phyloP scores from a whole-genome alignment of 352 stramenopile genomes.

The Phytophthora pseudosyringae region DNA sequence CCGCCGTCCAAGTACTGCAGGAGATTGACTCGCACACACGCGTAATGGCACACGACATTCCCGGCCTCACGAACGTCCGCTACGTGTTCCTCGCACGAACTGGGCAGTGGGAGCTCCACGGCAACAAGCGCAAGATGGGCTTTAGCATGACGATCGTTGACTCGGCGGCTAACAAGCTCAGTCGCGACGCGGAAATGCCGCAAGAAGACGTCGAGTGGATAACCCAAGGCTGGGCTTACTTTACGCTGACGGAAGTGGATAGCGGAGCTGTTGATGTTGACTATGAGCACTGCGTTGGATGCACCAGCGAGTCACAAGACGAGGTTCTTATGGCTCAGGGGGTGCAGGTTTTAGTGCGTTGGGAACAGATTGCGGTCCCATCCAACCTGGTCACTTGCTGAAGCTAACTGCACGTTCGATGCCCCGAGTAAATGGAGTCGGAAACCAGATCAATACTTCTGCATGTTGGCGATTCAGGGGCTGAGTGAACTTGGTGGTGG shows the following conservation, averaged over 20 bases:
- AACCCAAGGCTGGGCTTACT: slow-evolving; percentile 24
- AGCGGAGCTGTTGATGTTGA: slow-evolving; percentile 26
- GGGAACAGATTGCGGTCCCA: slow-evolving; percentile 47
- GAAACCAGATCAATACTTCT: too few relatives aligned
- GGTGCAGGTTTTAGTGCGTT: slow-evolving; percentile 47
- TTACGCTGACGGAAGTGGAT: slow-evolving; percentile 28
- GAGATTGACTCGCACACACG: slow-evolving; percentile 14
- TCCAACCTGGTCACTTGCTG: not conserved
- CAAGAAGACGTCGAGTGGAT: slow-evolving; percentile 24
- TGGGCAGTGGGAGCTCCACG: slow-evolving; percentile 1
- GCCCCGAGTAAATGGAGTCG: too few relatives aligned
- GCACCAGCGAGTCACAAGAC: slow-evolving; percentile 42
- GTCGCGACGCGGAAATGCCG: slow-evolving; percentile 8
- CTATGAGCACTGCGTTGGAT: slow-evolving; percentile 35
- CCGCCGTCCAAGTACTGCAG: slow-evolving; percentile 28
- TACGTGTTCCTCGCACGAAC: slow-evolving; percentile 12
- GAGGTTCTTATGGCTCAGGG: slow-evolving; percentile 50
- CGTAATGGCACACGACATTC: slow-evolving; percentile 26
- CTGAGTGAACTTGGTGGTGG: too few relatives aligned
- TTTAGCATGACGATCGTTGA: slow-evolving; percentile 29
- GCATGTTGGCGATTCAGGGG: too few relatives aligned
- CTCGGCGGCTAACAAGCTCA: slow-evolving; percentile 29
- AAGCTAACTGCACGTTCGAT: not conserved
- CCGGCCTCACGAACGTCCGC: slow-evolving; percentile 8
- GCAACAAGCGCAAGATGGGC: slow-evolving; percentile 8